Evolutionary conservation across 495 filamentous ascomycete genomes (phyloP), one percentile per base, ranked within the genome.

Genomic region (Amniculicola lignicola): DNA sequence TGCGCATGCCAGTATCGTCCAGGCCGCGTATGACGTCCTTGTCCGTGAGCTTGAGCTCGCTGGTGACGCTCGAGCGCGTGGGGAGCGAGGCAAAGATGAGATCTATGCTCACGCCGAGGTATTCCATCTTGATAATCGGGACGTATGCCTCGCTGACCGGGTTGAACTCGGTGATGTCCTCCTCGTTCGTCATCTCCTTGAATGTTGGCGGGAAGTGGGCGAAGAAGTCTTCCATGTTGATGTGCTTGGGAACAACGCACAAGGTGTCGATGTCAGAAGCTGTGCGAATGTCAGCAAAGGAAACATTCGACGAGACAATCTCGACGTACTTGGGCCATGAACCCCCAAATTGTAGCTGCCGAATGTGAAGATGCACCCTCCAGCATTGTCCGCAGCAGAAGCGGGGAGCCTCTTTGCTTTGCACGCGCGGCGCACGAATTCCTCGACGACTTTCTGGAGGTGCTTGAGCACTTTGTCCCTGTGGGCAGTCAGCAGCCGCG

Each of bases 191-290:
- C 78, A 93, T 81, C 62, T 84, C 77, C 53, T 82, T 68, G 5
- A 98, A 81, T 35, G 91, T 71, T 5, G 79, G 71, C 45, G 91
- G 92, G 63, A 97, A 92, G 62, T 88, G 77, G 23, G 86, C 71
- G 72, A 98, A 98, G 71, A 95, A 98, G 68, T 98, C 89, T 25
- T 91, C 85, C 40, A 85, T 82, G 11, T 79, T 75, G 35, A 97
- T 85, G 60, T 96, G 89, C 66, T 87, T 89, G 15, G 93, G 93
- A 23, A 82, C 90, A 24, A 95, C 85, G 33, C 96, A 81, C 15
- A 98, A 82, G 14, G 93, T 97, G 73, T 98, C 93, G 62, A 98
- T 96, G 82, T 98, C 93, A 28, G 94, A 96, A 39, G 88, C 89
- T 82, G 33, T 35, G 7, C n/a, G 5, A 42, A 10, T 33, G 29